Percentiles rank a stretch among this genome's conserved stretches.
phyloP scores from a whole-genome alignment of 345 rosid species.

The Citrus maxima region DNA sequence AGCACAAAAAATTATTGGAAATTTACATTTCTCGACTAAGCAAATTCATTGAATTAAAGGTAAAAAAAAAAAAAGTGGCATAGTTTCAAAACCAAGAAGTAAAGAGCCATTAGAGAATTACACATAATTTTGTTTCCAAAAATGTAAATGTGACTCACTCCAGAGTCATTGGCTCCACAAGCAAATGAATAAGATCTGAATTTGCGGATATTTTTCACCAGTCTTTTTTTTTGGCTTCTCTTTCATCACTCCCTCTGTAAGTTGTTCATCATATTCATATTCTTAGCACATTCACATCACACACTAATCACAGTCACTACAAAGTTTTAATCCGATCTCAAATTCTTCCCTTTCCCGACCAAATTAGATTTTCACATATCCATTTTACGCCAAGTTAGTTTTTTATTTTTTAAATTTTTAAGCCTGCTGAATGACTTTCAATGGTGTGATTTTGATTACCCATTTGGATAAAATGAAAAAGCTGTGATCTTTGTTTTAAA shows the following conservation, averaged over 20 bases:
- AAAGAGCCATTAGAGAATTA: background rate
- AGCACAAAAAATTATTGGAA: no score
- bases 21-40: no score
- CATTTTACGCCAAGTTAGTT: background rate
- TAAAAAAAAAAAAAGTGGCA: no score
- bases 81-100: background rate
- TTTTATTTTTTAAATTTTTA: background rate
- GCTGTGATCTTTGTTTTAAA: background rate
- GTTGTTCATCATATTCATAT: background rate
- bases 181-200: background rate
- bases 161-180: no score
- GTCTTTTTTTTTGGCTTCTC: background rate
- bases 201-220: background rate
- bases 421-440: background rate
- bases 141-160: background rate
- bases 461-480: background rate
- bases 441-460: background rate
- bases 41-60: no score
- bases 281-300: background rate
- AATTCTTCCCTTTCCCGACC: background rate
- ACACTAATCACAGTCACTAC: background rate
- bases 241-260: background rate
- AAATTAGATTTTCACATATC: background rate
- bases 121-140: background rate
- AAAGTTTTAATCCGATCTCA: constrained; percentile 5